These are phyloP conservation scores for Ophiostoma ips DNA, from an alignment of 2,329 filamentous ascomycete species.

Conservation along the genomic window DNA sequence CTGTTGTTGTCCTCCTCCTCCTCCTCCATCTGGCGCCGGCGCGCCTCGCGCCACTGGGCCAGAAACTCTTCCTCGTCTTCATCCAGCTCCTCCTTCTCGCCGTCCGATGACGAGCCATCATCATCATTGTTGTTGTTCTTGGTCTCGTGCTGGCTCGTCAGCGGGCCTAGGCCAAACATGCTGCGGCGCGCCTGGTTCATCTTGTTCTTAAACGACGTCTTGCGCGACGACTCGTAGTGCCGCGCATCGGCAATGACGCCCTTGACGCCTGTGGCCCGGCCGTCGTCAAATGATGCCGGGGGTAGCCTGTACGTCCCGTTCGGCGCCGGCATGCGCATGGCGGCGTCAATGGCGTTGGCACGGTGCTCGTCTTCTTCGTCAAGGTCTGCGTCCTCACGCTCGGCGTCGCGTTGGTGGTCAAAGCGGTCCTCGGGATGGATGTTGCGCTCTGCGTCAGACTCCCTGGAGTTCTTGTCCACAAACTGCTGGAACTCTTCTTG, in stretches of 20 bases:
- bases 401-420: slow-evolving; percentile 11
- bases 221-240: slow-evolving; percentile 56
- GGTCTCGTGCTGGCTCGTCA: no score
- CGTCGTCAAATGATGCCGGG: slow-evolving; percentile 48
- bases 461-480: slow-evolving; percentile 40
- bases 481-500: slow-evolving; percentile 55
- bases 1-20: slow-evolving; percentile 23
- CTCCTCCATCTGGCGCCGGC: slow-evolving; percentile 62
- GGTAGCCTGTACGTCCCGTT: slow-evolving; percentile 45
- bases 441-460: slow-evolving; percentile 21
- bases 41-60: slow-evolving; percentile 67
- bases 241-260: slow-evolving; percentile 76
- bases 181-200: slow-evolving; percentile 39
- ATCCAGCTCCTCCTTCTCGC: slow-evolving; percentile 27
- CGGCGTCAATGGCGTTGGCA: slow-evolving; percentile 43
- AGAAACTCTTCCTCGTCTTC: slow-evolving; percentile 72
- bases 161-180: slow-evolving; percentile 35
- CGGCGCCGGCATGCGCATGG: slow-evolving; percentile 50
- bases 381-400: slow-evolving; percentile 37
- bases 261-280: slow-evolving; percentile 67
- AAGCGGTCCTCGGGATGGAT: slow-evolving; percentile 13
- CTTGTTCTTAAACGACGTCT: slow-evolving; percentile 38
- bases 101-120: slow-evolving; percentile 25
- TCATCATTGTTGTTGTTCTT: no score
- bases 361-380: slow-evolving; percentile 42